phyloP scores from a whole-genome alignment of 768 basidiomycete species.

The Boletus subcaerulescens region DNA sequence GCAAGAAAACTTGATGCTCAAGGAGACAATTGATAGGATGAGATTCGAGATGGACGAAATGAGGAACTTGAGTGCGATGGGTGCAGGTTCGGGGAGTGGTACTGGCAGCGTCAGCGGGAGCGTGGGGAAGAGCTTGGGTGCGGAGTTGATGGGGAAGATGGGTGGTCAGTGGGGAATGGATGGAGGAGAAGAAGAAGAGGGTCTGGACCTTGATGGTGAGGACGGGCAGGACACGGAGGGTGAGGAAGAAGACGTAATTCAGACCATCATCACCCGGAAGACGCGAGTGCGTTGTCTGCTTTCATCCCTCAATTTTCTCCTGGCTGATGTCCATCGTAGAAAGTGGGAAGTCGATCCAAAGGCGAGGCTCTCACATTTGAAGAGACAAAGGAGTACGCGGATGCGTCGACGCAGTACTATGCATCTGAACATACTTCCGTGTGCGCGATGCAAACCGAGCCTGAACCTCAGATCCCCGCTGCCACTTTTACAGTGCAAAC shows the following conservation, averaged over 20 bases:
- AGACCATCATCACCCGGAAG: constrained; percentile 86
- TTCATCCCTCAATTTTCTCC: constrained; percentile 2
- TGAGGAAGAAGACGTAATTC: constrained; percentile 64
- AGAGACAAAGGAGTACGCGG: constrained; percentile 73
- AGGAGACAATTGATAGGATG: constrained; percentile 95
- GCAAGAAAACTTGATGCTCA: constrained; percentile 87
- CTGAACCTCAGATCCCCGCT: constrained; percentile 46
- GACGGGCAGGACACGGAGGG: constrained; percentile 57
- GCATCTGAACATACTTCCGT: constrained; percentile 47
- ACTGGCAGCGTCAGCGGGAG: constrained; percentile 50
- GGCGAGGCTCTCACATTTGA: constrained; percentile 44
- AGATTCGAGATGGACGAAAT: constrained; percentile 93
- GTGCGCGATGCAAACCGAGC: constrained; percentile 59
- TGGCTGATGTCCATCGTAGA: constrained; percentile 40
- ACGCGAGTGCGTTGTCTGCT: constrained; percentile 53
- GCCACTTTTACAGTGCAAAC: constrained; percentile 58
- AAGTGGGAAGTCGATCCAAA: constrained; percentile 61
- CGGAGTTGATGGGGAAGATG: constrained; percentile 67
- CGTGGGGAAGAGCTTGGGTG: constrained; percentile 72
- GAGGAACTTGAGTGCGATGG: constrained; percentile 46
- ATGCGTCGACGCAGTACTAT: constrained; percentile 72
- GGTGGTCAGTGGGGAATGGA: constrained; percentile 43
- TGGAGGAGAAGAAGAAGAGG: constrained; percentile 38
- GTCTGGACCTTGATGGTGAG: constrained; percentile 34
- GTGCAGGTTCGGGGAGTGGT: constrained; percentile 40